These are phyloP conservation scores for Cercospora canescens DNA, from an alignment of 2,329 filamentous ascomycete species.

Conservation along the genomic window DNA sequence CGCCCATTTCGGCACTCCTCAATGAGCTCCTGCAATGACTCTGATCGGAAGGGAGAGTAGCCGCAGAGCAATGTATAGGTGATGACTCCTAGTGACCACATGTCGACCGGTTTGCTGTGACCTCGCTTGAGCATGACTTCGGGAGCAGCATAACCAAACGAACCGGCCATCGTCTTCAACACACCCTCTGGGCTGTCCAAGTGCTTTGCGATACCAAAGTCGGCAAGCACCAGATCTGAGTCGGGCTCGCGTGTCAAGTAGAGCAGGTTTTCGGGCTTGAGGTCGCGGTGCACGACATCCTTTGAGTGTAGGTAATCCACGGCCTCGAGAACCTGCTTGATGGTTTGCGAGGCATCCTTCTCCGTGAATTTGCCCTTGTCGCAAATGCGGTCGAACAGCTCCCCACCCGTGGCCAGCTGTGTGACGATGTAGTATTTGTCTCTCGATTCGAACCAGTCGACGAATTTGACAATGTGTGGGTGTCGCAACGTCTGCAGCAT, in stretches of 20 bases:
- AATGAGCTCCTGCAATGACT: conserved; percentile 89
- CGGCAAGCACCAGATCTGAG: conserved; percentile 88
- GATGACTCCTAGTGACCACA: conserved; percentile 99
- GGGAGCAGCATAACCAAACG: conserved; percentile 94
- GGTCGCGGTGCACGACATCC: conserved; percentile 94
- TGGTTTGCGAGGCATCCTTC: conserved; percentile 94
- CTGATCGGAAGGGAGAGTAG: conserved; percentile 96
- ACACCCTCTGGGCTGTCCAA: conserved; percentile 87
- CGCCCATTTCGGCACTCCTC: conserved; percentile 84
- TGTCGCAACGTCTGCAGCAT: conserved; percentile 91
- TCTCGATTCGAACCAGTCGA: conserved; percentile 98
- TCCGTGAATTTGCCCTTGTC: conserved; percentile 98
- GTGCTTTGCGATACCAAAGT: conserved; percentile 99
- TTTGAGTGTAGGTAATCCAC: conserved; percentile 93
- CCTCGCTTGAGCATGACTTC: conserved; percentile 98
- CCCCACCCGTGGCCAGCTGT: conserved; percentile 90
- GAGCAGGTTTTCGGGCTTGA: conserved; percentile 96
- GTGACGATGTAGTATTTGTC: conserved; percentile 99
- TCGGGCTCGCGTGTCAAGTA: conserved; percentile 77
- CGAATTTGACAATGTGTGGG: conserved; percentile 93
- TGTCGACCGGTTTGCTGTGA: conserved; percentile 96
- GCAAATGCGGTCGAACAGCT: conserved; percentile 97
- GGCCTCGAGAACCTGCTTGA: conserved; percentile 87
- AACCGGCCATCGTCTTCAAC: conserved; percentile 96
- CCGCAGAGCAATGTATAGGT: conserved; percentile 97